phyloP scores from a whole-genome alignment of 2,329 filamentous ascomycete species.

The Sporothrix schenckii region DNA sequence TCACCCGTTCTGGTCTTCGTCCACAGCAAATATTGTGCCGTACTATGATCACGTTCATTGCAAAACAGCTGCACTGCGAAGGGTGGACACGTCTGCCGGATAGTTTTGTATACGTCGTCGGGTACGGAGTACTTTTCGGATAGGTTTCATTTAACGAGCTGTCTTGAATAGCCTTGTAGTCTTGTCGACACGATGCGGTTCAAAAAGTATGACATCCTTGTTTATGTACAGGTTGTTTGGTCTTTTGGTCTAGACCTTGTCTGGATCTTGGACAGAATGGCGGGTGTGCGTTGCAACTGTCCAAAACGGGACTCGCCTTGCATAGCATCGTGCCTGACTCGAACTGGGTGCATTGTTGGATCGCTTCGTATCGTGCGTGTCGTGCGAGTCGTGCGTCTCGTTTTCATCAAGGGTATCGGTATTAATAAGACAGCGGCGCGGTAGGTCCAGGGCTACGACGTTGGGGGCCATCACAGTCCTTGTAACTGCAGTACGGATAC shows the following conservation, averaged over 20 bases:
- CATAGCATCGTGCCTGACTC: not conserved
- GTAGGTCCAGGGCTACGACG: not conserved
- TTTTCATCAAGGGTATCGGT: not conserved
- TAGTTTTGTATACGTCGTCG: not conserved
- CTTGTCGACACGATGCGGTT: no score
- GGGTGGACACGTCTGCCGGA: not conserved
- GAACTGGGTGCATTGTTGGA: not conserved
- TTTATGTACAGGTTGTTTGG: no score
- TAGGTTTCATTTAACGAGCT: no score
- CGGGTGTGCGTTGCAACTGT: not conserved
- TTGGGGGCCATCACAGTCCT: not conserved
- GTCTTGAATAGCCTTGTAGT: no score
- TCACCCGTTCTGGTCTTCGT: not conserved
- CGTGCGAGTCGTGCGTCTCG: not conserved
- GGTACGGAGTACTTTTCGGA: no score
- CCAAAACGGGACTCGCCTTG: not conserved
- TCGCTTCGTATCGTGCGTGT: not conserved
- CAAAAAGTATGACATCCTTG: no score
- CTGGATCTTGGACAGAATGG: not conserved
- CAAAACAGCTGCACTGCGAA: slow-evolving; percentile 3
- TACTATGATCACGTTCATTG: no score
- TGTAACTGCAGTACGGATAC: no score
- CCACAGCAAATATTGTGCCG: no score
- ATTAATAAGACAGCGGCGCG: not conserved
- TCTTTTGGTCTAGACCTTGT: not conserved